A percentile compares a stretch with the other conserved stretches of the same genome.
Evolutionary conservation across 1,139 yeast species (phyloP).

Genomic region (Kurtzmaniella natalensis): DNA sequence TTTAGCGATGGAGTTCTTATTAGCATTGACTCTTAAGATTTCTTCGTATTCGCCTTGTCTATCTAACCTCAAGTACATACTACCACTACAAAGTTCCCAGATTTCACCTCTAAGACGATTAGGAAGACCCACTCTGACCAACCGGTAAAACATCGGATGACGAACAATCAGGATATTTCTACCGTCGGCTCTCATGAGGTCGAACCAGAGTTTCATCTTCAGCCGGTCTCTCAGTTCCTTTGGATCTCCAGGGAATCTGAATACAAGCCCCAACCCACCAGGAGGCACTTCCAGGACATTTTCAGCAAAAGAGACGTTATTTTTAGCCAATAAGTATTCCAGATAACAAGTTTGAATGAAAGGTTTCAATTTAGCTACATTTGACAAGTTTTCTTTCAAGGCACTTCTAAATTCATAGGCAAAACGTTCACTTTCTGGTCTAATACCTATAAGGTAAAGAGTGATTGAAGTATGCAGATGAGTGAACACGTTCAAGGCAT

Average conservation of each 20-base stretch:
- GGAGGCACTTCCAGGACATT: constrained; percentile 54
- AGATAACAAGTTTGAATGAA: constrained; percentile 78
- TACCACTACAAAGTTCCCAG: constrained; percentile 92
- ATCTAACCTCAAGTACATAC: constrained; percentile 69
- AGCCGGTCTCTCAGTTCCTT: constrained; percentile 73
- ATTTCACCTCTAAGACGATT: constrained; percentile 90
- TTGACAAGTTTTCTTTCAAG: constrained; percentile 59
- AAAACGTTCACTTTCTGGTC: constrained; percentile 77
- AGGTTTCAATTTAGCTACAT: constrained; percentile 57
- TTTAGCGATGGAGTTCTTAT: constrained; percentile 71
- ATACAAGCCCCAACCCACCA: constrained; percentile 81
- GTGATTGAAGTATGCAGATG: constrained; percentile 62
- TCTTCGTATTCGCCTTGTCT: constrained; percentile 56
- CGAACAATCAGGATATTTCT: constrained; percentile 72
- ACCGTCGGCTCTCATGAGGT: constrained; percentile 78
- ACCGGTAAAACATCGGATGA: constrained; percentile 74
- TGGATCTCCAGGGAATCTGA: constrained; percentile 88
- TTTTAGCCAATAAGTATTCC: constrained; percentile 71
- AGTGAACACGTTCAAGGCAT: constrained; percentile 69
- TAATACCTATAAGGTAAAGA: constrained; percentile 72
- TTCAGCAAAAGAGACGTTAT: constrained; percentile 41
- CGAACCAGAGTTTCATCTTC: constrained; percentile 91
- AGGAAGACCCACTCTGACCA: constrained; percentile 87
- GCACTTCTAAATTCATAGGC: constrained; percentile 62
- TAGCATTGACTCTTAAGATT: constrained; percentile 56